Evolutionary conservation across 1,284 basidiomycete species (phyloP).

Genomic region (Neotropicomus parvogracilis): DNA sequence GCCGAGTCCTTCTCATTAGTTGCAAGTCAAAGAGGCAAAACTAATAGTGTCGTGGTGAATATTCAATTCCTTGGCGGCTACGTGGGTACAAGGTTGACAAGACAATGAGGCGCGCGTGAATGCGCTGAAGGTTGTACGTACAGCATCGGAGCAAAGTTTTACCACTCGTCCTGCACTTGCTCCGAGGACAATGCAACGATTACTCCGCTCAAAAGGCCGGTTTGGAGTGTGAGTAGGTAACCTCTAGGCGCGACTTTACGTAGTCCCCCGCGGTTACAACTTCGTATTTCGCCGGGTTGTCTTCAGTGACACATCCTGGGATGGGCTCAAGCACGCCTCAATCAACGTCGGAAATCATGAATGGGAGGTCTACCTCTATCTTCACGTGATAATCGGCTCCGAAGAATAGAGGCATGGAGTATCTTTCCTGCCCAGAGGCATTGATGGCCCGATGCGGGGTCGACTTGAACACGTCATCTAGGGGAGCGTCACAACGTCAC

Average conservation of each 20-base stretch:
- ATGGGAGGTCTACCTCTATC: conserved; percentile 45
- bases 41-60: neutral
- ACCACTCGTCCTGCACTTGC: neutral
- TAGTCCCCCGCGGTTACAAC: conserved; percentile 64
- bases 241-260: conserved; percentile 55
- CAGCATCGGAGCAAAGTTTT: no score
- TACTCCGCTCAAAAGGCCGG: neutral
- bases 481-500: neutral
- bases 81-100: neutral
- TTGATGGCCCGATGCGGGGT: conserved; percentile 76
- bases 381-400: conserved; percentile 62
- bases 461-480: conserved; percentile 77
- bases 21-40: neutral
- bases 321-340: conserved; percentile 47
- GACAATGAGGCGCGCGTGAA: neutral
- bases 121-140: conserved; percentile 11
- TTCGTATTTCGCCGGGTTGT: conserved; percentile 62
- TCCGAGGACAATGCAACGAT: neutral
- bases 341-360: conserved; percentile 1
- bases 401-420: conserved; percentile 69
- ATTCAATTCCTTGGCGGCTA: conserved; percentile 2
- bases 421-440: conserved; percentile 53
- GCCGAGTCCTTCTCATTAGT: conserved; percentile 1
- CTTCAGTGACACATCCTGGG: conserved; percentile 60
- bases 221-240: conserved; percentile 45